Conservation (phyloP, 225 moss, liverwort and hornwort species). For the Pseudisothecium myosuroides region DNA sequence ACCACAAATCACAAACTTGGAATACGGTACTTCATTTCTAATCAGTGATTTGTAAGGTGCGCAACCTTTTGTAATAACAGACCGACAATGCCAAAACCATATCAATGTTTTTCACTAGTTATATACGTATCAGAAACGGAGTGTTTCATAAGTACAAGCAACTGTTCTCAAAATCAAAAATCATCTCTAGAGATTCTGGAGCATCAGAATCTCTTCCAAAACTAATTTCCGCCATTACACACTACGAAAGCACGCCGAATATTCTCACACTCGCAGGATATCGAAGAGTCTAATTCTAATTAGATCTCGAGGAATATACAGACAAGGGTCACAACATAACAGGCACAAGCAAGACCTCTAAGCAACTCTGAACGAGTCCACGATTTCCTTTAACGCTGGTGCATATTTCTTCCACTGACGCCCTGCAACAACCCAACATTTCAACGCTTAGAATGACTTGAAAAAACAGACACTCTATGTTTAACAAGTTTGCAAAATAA, state of each 20-base stretch:
- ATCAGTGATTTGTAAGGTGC: neutral
- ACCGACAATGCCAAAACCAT: neutral
- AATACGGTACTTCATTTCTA: neutral
- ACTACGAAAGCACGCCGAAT: neutral
- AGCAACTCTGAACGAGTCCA: slow-evolving; percentile 79
- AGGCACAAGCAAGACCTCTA: neutral
- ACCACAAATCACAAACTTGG: neutral
- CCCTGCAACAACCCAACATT: slow-evolving; percentile 35
- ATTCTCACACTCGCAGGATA: slow-evolving; percentile 1
- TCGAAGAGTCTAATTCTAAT: neutral
- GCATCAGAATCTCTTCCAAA: neutral
- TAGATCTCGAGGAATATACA: neutral
- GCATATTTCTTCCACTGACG: slow-evolving; percentile 97
- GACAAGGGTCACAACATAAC: neutral
- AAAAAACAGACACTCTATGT: neutral
- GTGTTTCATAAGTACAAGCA: neutral
- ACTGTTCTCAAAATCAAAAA: neutral
- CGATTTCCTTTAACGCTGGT: slow-evolving; percentile 65
- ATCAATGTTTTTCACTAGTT: neutral
- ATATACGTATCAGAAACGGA: neutral
- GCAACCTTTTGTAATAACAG: neutral
- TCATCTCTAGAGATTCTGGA: neutral
- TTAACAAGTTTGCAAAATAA: neutral
- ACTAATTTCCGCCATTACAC: slow-evolving; percentile 1
- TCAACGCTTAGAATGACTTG: neutral